Base-by-base conservation (phyloP, 2,329 filamentous ascomycete species). In the Colletotrichum costaricense region DNA sequence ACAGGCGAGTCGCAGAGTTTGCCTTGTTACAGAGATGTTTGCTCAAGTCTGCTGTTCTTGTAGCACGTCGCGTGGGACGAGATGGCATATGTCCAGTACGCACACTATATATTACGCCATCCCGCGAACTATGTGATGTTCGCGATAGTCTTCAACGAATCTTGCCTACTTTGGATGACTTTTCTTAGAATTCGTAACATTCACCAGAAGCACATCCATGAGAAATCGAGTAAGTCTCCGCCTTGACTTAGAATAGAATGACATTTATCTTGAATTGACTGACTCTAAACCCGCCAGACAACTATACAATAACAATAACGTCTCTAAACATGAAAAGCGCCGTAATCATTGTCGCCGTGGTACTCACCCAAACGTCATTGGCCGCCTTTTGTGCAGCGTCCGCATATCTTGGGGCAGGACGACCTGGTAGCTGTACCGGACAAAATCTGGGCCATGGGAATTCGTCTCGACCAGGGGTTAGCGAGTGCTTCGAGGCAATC, bases 371-470 rank as follows among this genome's bases (percentile, higher is more conserved):
- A 3, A 22, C 9, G 14, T 46, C 71, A 2, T 11, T 30, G 16
- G 67, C 71, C 4, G 49, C 55, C 5, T 71, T 65, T 56, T 73
- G 71, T 14, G 71, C 63, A 2, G 62, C 55, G 28, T 73, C 71
- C 0, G 71, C 71, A 14, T 73, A 73, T 14, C 11, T 71, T 1
- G 71, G 71, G 5, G 35, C 60, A 3, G 67, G 71, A 8, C 71
- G 63, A 4, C 22, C 49, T 0, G 67, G 22, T 19, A 57, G 67
- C 33, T 73, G 71, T 28, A 73, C 71, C 1, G 71, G 71, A 4
- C 67, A 73, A 16, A 58, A 62, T 35, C 42, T 73, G 4, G 54
- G 24, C 3, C 30, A 63, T 12, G 71, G 52, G 1, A 71, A 73
- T 5, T 49, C 60, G 16, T 62, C 67, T 5, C 67, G 38, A 2